Evolutionary conservation across 805 yeast species (phyloP).

Genomic region (Cyberlindnera subsufficiens): DNA sequence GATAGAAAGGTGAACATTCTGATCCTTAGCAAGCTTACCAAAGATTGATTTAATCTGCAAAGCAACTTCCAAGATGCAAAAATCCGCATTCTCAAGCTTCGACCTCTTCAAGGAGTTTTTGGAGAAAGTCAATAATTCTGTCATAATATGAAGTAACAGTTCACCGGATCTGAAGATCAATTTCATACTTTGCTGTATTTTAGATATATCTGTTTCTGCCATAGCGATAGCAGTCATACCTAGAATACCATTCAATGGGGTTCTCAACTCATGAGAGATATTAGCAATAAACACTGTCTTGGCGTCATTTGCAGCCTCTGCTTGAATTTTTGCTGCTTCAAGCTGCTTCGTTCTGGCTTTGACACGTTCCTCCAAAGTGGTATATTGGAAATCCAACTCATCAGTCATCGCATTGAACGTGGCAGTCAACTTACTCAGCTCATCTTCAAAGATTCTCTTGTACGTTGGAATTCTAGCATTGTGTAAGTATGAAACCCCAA

Average conservation of each 20-base stretch:
- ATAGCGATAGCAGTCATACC: slow-evolving; percentile 94
- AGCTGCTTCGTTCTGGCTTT: slow-evolving; percentile 79
- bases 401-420: slow-evolving; percentile 91
- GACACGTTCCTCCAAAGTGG: slow-evolving; percentile 83
- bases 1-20: slow-evolving; percentile 63
- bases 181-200: slow-evolving; percentile 69
- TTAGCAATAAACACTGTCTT: slow-evolving; percentile 91
- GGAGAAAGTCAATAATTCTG: slow-evolving; percentile 88
- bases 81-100: slow-evolving; percentile 76
- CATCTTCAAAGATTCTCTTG: slow-evolving; percentile 64
- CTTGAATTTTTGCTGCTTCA: slow-evolving; percentile 82
- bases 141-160: slow-evolving; percentile 76
- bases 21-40: slow-evolving; percentile 71
- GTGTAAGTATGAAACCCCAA: slow-evolving; percentile 26
- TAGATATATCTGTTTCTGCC: slow-evolving; percentile 69
- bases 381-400: slow-evolving; percentile 78
- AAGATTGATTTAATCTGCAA: slow-evolving; percentile 83
- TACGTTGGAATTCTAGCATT: slow-evolving; percentile 39
- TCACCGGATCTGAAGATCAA: slow-evolving; percentile 91
- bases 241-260: slow-evolving; percentile 92
- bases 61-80: slow-evolving; percentile 74
- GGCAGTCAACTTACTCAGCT: slow-evolving; percentile 78
- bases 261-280: slow-evolving; percentile 88
- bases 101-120: slow-evolving; percentile 83
- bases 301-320: slow-evolving; percentile 94